Conservation (phyloP, 306 rosid genomes). For the Alnus glutinosa region DNA sequence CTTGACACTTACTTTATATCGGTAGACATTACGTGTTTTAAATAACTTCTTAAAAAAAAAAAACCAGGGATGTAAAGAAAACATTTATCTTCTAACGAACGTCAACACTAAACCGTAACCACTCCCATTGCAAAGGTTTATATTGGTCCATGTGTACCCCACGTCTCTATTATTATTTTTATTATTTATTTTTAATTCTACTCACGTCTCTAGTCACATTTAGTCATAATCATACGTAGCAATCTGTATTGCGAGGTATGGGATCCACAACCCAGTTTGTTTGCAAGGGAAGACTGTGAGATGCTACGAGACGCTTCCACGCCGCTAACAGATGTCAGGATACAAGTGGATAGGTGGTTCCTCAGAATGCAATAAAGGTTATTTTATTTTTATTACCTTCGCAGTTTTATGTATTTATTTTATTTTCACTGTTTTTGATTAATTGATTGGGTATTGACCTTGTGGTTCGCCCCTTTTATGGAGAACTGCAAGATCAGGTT, state of each 20-base stretch:
- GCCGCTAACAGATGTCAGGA: neutral
- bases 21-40: no score
- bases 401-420: neutral
- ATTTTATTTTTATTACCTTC: neutral
- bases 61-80: no score
- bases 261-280: slow-evolving; percentile 1
- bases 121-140: neutral
- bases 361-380: neutral
- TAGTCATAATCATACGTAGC: neutral
- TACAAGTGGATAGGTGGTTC: neutral
- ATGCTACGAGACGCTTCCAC: neutral
- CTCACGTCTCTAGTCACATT: neutral
- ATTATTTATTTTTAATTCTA: no score
- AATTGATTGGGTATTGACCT: neutral
- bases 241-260: neutral
- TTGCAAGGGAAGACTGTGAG: neutral
- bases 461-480: slow-evolving; percentile 23
- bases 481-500: slow-evolving; percentile 11
- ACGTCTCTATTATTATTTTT: neutral
- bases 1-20: no score
- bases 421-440: neutral
- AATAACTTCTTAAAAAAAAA: no score
- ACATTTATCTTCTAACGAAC: neutral
- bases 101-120: neutral
- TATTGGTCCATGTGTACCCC: neutral